These are phyloP conservation scores for Colletotrichum horii DNA, from an alignment of 2,329 filamentous ascomycete genomes.

Conservation along the genomic window DNA sequence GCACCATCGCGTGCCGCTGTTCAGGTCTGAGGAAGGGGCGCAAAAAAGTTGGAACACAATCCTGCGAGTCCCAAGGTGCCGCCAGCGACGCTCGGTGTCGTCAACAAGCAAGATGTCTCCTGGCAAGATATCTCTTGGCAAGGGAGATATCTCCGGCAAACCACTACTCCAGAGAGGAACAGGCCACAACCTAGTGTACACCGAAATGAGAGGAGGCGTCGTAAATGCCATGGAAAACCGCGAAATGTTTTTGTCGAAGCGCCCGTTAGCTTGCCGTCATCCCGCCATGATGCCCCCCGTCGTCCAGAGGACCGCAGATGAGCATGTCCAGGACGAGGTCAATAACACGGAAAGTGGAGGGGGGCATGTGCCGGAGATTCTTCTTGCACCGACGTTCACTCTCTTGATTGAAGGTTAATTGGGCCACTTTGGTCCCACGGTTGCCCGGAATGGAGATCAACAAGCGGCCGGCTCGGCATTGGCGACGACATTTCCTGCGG, in stretches of 20 bases:
- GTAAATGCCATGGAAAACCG: slow-evolving; percentile 5
- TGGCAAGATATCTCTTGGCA: neutral
- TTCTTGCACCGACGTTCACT: neutral
- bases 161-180: neutral
- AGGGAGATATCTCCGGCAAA: neutral
- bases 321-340: neutral
- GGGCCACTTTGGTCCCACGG: neutral
- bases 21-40: neutral
- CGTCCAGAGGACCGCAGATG: neutral
- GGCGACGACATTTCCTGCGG: neutral
- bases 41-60: neutral
- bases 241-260: neutral
- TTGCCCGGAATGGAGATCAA: neutral
- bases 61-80: neutral
- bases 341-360: neutral
- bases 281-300: neutral
- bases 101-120: neutral
- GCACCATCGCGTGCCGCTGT: neutral
- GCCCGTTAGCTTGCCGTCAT: neutral
- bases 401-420: neutral
- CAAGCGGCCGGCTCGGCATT: neutral
- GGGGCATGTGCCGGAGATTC: neutral
- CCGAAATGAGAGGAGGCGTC: slow-evolving; percentile 11
- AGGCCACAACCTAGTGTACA: neutral
- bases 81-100: neutral